Conservation (phyloP, 2,329 filamentous ascomycete species). For the Botrytis elliptica region DNA sequence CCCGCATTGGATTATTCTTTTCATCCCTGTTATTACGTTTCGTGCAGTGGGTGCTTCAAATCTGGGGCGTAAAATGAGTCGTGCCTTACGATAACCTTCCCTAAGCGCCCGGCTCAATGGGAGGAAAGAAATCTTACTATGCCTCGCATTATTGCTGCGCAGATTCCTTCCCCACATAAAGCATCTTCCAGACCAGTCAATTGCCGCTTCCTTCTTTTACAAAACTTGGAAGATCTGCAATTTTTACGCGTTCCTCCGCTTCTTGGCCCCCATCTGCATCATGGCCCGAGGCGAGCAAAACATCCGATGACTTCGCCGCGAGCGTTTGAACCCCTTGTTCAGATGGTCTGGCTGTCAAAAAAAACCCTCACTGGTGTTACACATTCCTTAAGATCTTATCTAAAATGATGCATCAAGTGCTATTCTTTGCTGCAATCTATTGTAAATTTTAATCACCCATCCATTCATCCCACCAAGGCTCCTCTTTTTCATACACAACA, state of each 20-base stretch:
- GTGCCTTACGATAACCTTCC: constrained; percentile 38
- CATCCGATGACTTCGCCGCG: neutral
- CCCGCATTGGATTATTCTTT: constrained; percentile 12
- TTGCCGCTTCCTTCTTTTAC: constrained; percentile 20
- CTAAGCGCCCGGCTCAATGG: constrained; percentile 40
- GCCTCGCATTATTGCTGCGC: constrained; percentile 36
- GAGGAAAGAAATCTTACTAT: constrained; percentile 29
- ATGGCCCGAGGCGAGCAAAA: constrained; percentile 11
- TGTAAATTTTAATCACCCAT: neutral
- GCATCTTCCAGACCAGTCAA: constrained; percentile 31
- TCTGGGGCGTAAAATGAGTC: constrained; percentile 26
- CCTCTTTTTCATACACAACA: neutral
- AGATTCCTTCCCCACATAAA: constrained; percentile 31
- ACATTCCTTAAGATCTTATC: neutral
- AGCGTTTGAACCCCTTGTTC: neutral
- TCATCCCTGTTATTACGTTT: constrained; percentile 31
- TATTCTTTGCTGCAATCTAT: neutral
- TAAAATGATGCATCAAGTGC: neutral
- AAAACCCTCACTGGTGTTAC: neutral
- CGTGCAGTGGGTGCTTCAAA: constrained; percentile 21
- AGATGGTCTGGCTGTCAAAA: constrained; percentile 9
- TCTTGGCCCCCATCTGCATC: constrained; percentile 16
- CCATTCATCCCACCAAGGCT: neutral
- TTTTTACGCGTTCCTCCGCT: constrained; percentile 8
- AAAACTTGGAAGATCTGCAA: constrained; percentile 16